Evolutionary conservation across 228 moss, liverwort and hornwort genomes (phyloP), one percentile per base, ranked within the genome.

Genomic region (Sphagnum fallax): DNA sequence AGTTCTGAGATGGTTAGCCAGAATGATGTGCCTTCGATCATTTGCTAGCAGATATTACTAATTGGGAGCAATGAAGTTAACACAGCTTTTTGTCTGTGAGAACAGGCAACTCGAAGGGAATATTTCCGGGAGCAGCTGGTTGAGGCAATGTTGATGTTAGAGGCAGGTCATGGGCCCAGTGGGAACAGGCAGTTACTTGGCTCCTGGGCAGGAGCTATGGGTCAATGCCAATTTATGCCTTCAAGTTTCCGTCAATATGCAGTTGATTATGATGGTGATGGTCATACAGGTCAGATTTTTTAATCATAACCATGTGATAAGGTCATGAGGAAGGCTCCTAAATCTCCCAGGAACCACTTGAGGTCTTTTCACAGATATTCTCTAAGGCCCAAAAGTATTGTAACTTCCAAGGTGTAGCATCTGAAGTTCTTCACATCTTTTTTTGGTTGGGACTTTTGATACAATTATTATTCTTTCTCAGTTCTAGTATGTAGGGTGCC

Each of bases 181-280:
- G 89, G 81, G n/a, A 74, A 75, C 16, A 77, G 80, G 70, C 76
- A 79, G 62, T 69, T 89, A 70, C 80, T 60, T 61, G 91, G 91
- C 10, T 91, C 91, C 51, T 89, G 89, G 91, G 89, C 91, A 18
- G 91, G 91, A 47, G 83, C 91, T 52, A 89, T 91, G 91, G 91
- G 91, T 10, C 89, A 91, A 69, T 91, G 91, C 64, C 91, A 91
- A 63, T 91, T 91, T 61, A 91, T 91, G 91, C 91, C 91, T 10
- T 82, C 89, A 69, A 89, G 87, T 70, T 89, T 91, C 72, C 84
- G 82, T 62, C 71, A 70, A 0, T 91, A 81, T 60, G 91, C 87
- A 51, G 61, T 91, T 16, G 91, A 91, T 75, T 83, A 79, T 63
- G 89, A 91, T 75, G 91, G 91, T 32, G 91, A 91, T 64, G 91